phyloP scores from a whole-genome alignment of 495 filamentous ascomycete species.

The Aspergillus sclerotioniger region DNA sequence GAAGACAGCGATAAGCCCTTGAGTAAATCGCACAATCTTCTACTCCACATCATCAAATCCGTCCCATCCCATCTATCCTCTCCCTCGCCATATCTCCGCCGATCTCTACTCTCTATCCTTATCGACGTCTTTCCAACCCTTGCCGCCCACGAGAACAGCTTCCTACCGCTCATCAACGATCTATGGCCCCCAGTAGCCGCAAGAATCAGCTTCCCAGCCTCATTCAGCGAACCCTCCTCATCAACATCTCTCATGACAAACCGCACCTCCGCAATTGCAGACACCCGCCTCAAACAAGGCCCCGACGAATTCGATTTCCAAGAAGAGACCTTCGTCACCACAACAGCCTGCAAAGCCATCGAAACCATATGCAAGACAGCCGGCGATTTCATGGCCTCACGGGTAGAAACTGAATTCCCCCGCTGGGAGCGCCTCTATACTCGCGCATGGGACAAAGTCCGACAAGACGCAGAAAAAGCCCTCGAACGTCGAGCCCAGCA shows the following conservation, averaged over 20 bases:
- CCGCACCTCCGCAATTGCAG: slow-evolving; percentile 8
- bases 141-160: slow-evolving; percentile 70
- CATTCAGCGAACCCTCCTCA: slow-evolving; percentile 15
- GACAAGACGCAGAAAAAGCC: slow-evolving; percentile 34
- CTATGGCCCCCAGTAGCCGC: slow-evolving; percentile 78
- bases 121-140: slow-evolving; percentile 65
- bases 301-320: slow-evolving; percentile 45
- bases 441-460: slow-evolving; percentile 39
- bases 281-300: slow-evolving; percentile 5
- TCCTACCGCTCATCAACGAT: slow-evolving; percentile 84
- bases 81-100: slow-evolving; percentile 72
- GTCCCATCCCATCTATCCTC: slow-evolving; percentile 86
- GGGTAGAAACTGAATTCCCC: slow-evolving; percentile 70
- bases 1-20: slow-evolving; percentile 55
- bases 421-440: slow-evolving; percentile 48
- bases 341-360: slow-evolving; percentile 65
- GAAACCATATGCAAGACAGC: slow-evolving; percentile 57
- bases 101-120: slow-evolving; percentile 72
- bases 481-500: slow-evolving; percentile 29
- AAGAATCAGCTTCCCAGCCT: slow-evolving; percentile 55
- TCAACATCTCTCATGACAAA: slow-evolving; percentile 28
- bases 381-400: slow-evolving; percentile 74
- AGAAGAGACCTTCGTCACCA: slow-evolving; percentile 69
- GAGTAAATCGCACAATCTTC: slow-evolving; percentile 56
- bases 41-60: slow-evolving; percentile 64